phyloP scores from a whole-genome alignment of 148 eudicot genomes.

The Persicaria tinctoria region DNA sequence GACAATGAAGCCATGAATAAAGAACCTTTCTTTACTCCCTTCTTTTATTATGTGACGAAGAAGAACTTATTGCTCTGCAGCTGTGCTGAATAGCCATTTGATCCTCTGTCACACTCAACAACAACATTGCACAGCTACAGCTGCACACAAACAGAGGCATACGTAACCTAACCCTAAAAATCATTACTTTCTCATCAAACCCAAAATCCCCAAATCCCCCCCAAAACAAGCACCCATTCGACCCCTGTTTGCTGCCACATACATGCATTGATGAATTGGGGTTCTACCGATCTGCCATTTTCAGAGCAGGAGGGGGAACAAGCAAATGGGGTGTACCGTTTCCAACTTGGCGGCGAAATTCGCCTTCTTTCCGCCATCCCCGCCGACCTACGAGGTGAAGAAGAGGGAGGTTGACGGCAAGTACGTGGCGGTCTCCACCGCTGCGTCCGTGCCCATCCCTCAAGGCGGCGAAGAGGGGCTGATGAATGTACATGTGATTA shows the following conservation, averaged over 20 bases:
- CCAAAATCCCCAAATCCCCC: not conserved
- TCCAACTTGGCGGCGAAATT: conserved; percentile 87
- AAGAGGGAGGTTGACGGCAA: conserved; percentile 48
- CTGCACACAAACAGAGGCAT: too few species aligned
- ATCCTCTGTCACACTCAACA: conserved; percentile 15
- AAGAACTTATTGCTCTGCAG: conserved; percentile 6
- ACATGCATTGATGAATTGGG: conserved; percentile 62
- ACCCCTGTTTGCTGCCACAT: conserved; percentile 19
- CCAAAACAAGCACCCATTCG: not conserved
- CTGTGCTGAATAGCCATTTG: not conserved
- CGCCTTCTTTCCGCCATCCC: conserved; percentile 95
- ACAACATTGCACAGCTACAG: not conserved
- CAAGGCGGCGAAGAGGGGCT: conserved; percentile 26
- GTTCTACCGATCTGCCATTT: conserved; percentile 3
- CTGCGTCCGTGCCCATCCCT: conserved; percentile 42
- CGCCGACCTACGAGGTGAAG: conserved; percentile 78
- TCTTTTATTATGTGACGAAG: not conserved
- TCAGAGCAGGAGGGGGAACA: conserved; percentile 8
- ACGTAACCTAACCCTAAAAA: too few species aligned
- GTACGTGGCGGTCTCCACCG: conserved; percentile 51
- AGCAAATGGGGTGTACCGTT: conserved; percentile 69
- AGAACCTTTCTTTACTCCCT: not conserved
- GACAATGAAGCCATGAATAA: not conserved
- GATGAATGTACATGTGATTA: conserved; percentile 55
- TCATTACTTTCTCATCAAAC: not conserved